These are phyloP conservation scores for Phaseolus lunatus DNA, from an alignment of 306 rosid genomes.

Conservation along the genomic window DNA sequence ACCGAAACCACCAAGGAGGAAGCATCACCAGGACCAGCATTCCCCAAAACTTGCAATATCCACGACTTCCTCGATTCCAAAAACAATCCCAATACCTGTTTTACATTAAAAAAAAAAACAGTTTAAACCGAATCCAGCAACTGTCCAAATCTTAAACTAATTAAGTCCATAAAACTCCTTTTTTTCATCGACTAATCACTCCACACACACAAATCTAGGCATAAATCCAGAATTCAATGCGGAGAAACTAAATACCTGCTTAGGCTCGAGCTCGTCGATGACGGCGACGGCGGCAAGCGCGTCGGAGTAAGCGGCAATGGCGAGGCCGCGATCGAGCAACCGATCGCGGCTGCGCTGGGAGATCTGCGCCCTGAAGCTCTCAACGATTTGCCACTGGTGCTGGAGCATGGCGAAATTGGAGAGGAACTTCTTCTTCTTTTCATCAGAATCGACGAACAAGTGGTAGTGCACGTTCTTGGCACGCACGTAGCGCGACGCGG, in stretches of 20 bases:
- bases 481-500: slow-evolving; percentile 82
- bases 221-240: slow-evolving; percentile 19
- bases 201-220: slow-evolving; percentile 15
- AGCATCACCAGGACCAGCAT: slow-evolving; percentile 57
- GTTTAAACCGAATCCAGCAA: slow-evolving; percentile 34
- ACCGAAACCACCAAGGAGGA: slow-evolving; percentile 69
- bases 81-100: slow-evolving; percentile 69
- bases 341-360: slow-evolving; percentile 93
- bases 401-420: slow-evolving; percentile 85
- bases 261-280: slow-evolving; percentile 79
- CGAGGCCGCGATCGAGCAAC: slow-evolving; percentile 73
- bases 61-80: slow-evolving; percentile 87
- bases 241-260: slow-evolving; percentile 51
- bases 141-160: slow-evolving; percentile 28
- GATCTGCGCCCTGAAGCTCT: slow-evolving; percentile 90
- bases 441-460: slow-evolving; percentile 42
- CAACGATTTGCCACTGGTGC: slow-evolving; percentile 99
- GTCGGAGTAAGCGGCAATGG: slow-evolving; percentile 70
- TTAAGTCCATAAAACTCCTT: slow-evolving; percentile 30
- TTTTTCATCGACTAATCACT: slow-evolving; percentile 28
- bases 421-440: slow-evolving; percentile 55
- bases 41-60: slow-evolving; percentile 64
- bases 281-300: slow-evolving; percentile 87
- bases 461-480: slow-evolving; percentile 75
- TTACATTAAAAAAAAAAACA: slow-evolving; percentile 37